Evolutionary conservation across 768 basidiomycete species (phyloP).

Genomic region (Hemileccinum rubropunctum): DNA sequence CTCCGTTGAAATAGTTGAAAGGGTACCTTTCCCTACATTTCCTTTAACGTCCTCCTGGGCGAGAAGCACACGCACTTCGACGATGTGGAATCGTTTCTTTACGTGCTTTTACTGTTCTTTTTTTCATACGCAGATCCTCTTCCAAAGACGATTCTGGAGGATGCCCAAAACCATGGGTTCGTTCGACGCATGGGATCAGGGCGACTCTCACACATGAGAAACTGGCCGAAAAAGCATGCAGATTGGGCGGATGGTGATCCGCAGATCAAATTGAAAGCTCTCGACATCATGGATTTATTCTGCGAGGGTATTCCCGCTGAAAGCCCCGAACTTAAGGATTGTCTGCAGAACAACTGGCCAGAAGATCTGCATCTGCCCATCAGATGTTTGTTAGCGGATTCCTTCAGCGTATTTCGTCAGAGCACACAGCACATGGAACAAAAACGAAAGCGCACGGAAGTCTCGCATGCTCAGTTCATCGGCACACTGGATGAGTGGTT

Average conservation of each 20-base stretch:
- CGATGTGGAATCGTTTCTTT: conserved; percentile 18
- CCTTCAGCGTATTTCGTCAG: too few species aligned
- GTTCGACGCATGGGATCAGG: not conserved
- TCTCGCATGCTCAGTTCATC: conserved; percentile 2
- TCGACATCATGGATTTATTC: not conserved
- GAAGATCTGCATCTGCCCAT: not conserved
- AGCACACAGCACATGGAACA: too few species aligned
- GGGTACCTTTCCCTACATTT: conserved; percentile 14
- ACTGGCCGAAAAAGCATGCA: conserved; percentile 1
- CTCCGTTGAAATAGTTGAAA: not conserved
- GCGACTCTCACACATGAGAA: not conserved
- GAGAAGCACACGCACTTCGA: conserved; percentile 5
- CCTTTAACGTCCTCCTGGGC: conserved; percentile 4
- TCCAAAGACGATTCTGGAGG: not conserved
- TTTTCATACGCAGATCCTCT: conserved; percentile 8
- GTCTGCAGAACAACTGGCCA: not conserved
- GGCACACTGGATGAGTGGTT: conserved; percentile 2
- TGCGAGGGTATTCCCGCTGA: not conserved
- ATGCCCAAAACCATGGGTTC: conserved; percentile 1
- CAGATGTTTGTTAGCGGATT: not conserved
- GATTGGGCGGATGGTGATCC: not conserved
- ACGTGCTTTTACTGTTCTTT: conserved; percentile 14
- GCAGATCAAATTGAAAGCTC: accelerated
- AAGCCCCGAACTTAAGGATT: not conserved
- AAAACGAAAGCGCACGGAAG: not conserved